Percentiles rank a stretch among this genome's conserved stretches.
Evolutionary conservation across 2,329 filamentous ascomycete species (phyloP).

Genomic region (Verticillium nubilum): DNA sequence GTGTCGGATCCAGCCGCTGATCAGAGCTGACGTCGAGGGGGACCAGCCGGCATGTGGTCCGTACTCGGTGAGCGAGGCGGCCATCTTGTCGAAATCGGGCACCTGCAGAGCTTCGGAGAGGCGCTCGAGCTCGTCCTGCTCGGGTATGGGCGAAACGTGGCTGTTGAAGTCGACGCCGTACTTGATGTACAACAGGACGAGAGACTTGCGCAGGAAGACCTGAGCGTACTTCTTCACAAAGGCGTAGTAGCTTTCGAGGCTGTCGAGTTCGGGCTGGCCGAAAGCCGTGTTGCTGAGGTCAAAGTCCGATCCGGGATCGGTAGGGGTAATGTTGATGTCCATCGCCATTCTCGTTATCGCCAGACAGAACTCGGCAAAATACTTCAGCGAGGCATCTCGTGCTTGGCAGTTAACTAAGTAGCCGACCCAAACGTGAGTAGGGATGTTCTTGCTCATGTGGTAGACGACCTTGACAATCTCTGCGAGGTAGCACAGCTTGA

Average conservation of each 20-base stretch:
- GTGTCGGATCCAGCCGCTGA: slow-evolving; percentile 70
- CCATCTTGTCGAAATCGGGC: slow-evolving; percentile 74
- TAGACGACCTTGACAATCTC: slow-evolving; percentile 81
- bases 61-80: slow-evolving; percentile 50
- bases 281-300: slow-evolving; percentile 39
- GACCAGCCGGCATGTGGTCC: slow-evolving; percentile 44
- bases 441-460: slow-evolving; percentile 51
- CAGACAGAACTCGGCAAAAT: slow-evolving; percentile 52
- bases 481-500: slow-evolving; percentile 82
- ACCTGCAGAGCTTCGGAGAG: slow-evolving; percentile 71
- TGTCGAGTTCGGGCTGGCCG: slow-evolving; percentile 48
- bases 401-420: slow-evolving; percentile 35
- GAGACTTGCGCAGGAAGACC: slow-evolving; percentile 80
- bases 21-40: slow-evolving; percentile 35
- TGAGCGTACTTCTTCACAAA: slow-evolving; percentile 79
- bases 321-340: slow-evolving; percentile 23
- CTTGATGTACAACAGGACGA: slow-evolving; percentile 79
- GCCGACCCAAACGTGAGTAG: slow-evolving; percentile 41
- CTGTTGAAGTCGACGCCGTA: slow-evolving; percentile 84
- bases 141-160: slow-evolving; percentile 55
- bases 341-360: slow-evolving; percentile 39
- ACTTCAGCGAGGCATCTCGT: slow-evolving; percentile 41
- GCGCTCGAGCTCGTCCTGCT: slow-evolving; percentile 74
- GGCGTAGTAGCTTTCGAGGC: slow-evolving; percentile 47
- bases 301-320: slow-evolving; percentile 18